These are phyloP conservation scores for Globisporangium splendens DNA, from an alignment of 352 stramenopile species.

Conservation along the genomic window DNA sequence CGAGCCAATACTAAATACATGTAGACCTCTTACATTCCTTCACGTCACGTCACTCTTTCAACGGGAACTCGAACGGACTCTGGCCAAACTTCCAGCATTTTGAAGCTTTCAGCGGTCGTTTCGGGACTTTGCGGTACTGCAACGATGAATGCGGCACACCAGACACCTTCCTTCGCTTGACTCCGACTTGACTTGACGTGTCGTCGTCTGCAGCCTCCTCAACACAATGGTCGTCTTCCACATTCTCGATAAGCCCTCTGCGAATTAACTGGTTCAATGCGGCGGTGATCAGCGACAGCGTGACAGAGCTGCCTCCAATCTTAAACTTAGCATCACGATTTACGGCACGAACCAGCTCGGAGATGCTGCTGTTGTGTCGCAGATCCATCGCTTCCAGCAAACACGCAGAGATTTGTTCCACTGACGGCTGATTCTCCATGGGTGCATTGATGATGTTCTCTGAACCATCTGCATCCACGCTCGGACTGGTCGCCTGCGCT, in stretches of 20 bases:
- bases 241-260: constrained; percentile 46
- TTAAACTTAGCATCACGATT: constrained; percentile 15
- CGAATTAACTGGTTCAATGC: constrained; percentile 54
- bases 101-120: constrained; percentile 60
- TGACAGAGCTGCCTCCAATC: constrained; percentile 14
- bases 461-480: background rate
- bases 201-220: constrained; percentile 6
- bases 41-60: constrained; percentile 23
- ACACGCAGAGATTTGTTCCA: constrained; percentile 45
- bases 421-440: constrained; percentile 10
- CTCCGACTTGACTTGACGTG: constrained; percentile 7
- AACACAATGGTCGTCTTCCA: constrained; percentile 13
- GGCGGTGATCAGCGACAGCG: constrained; percentile 49
- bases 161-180: constrained; percentile 23
- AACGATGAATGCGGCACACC: constrained; percentile 5
- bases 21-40: constrained; percentile 32
- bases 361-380: constrained; percentile 45
- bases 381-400: constrained; percentile 63
- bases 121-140: constrained; percentile 66
- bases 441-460: background rate
- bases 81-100: constrained; percentile 64
- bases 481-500: constrained; percentile 17
- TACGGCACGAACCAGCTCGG: constrained; percentile 53
- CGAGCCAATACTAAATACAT: constrained; percentile 6
- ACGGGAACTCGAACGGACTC: constrained; percentile 27